Base-by-base conservation (phyloP, 2,329 filamentous ascomycete species). In the Niveomyces coronatus region DNA sequence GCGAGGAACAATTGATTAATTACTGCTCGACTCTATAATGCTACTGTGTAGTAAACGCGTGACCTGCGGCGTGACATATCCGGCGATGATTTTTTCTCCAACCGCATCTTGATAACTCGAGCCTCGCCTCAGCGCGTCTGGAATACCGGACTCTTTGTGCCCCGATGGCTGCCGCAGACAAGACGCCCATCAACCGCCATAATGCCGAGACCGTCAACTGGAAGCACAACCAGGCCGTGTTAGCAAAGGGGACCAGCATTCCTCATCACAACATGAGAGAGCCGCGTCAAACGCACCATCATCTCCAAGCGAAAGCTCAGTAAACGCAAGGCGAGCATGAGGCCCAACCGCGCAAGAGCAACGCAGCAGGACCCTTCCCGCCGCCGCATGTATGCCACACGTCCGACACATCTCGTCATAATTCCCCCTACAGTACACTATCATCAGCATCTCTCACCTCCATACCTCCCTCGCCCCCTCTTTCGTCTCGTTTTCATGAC, bases 371-470 rank as follows among this genome's bases (percentile, higher is more conserved):
- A 38, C 22, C 37, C 35, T 23, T 17, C 2, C 27, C 28, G 11
- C 36, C 27, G 9, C 23, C 13, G 32, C 22, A 22, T 37, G 26
- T 16, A 53, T 27, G 19, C 43, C 41, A 28, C 51, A 53, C 1
- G 47, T 49, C 14, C 46, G 41, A 24, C 51, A 53, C 3, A 37
- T 30, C 16, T 35, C 22, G 37, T 51, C 49, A 41, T 50, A 53
- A 14, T 45, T 42, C 29, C 49, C 48, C 5, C 39, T 47, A 34
- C 7, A 15, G n/a, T n/a, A n/a, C n/a, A n/a, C n/a, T n/a, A n/a
- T n/a, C n/a, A n/a, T n/a, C n/a, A n/a, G n/a, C n/a, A n/a, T n/a
- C n/a, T n/a, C n/a, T n/a, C n/a, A n/a, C n/a, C n/a, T n/a, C n/a
- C n/a, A n/a, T n/a, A n/a, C n/a, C n/a, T n/a, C n/a, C n/a, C n/a